Evolutionary conservation across 192 early-diverging fungal genomes (phyloP), one percentile per base, ranked within the genome.

Genomic region (Phlyctochytrium bullatum): DNA sequence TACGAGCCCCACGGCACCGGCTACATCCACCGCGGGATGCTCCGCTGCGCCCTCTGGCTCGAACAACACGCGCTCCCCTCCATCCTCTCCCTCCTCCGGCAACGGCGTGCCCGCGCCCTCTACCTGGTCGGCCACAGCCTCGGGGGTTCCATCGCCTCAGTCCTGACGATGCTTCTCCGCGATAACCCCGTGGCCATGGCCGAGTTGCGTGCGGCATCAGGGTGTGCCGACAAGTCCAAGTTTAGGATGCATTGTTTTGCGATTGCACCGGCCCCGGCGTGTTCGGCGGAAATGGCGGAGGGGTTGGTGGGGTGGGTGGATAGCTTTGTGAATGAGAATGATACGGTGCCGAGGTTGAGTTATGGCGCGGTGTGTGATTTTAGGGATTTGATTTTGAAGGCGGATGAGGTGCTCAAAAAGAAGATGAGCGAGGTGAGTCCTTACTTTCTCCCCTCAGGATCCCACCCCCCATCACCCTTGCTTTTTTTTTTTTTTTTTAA

Each of bases 271-370:
- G 62, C 76, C 10, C 76, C 76, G 10, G 66, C 68, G 61, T 64
- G 73, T 47, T 69, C 64, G 25, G 68, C 50, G 1, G 70, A 74
- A 25, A 53, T 78, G 6, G 59, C 65, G 30, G 34, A 70, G 17
- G 61, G 65, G 25, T 74, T 64, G 53, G 68, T 68, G 36, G 67
- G 67, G 35, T 74, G 62, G 29, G 72, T 77, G 30, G 65, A 69
- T n/a, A 71, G 53, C 0, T 78, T 74, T 31, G 56, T 78, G 4
- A 78, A 78, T 57, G 76, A 78, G 40, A 71, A 78, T 62, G 76
- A 78, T 47, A 35, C 69, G n/a, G 72, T 78, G 1, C 72, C 76
- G 16, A 33, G 72, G 36, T 23, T 64, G 2, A 71, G 68, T 28
- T 78, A 59, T 53, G 76, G 76, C 16, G 64, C 72, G 0, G 47